These are phyloP conservation scores for Trichopus zeylanicus DNA, from an alignment of 116 monocot species.

Conservation along the genomic window DNA sequence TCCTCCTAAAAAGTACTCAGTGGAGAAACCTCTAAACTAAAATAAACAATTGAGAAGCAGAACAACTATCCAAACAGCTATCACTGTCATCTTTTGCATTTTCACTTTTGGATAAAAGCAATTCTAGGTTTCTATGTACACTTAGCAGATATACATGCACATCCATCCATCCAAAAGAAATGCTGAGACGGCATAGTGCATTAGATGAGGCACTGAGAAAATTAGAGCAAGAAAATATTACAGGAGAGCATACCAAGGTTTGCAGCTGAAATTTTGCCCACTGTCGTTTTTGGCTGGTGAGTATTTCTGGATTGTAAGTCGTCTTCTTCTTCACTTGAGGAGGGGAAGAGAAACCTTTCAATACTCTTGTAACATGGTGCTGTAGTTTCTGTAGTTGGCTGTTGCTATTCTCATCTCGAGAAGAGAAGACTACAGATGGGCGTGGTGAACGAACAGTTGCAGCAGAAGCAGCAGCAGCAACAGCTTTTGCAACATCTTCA, in stretches of 20 bases:
- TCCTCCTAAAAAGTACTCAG: no score
- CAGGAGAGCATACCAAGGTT: constrained; percentile 40
- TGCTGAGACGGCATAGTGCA: no score
- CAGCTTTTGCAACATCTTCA: constrained; percentile 55
- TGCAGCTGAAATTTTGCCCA: constrained; percentile 92
- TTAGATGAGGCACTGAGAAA: no score
- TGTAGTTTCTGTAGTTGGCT: constrained; percentile 81
- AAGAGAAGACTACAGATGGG: constrained; percentile 77
- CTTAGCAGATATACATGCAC: no score
- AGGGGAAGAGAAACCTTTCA: constrained; percentile 72
- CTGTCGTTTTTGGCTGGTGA: constrained; percentile 91
- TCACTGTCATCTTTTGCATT: no score
- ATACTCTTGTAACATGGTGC: constrained; percentile 47
- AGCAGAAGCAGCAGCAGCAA: constrained; percentile 61
- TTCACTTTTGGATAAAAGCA: no score
- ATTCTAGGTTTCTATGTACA: no score
- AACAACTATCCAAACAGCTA: no score
- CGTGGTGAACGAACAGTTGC: constrained; percentile 59
- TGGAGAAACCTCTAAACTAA: no score
- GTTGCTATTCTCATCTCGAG: constrained; percentile 49
- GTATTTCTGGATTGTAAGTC: constrained; percentile 89
- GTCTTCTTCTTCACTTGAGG: constrained; percentile 58
- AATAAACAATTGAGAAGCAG: no score
- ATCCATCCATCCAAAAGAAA: no score
- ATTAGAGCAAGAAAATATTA: neutral